Conservation (phyloP, 441 rosid genomes). For the Monsonia emarginata region DNA sequence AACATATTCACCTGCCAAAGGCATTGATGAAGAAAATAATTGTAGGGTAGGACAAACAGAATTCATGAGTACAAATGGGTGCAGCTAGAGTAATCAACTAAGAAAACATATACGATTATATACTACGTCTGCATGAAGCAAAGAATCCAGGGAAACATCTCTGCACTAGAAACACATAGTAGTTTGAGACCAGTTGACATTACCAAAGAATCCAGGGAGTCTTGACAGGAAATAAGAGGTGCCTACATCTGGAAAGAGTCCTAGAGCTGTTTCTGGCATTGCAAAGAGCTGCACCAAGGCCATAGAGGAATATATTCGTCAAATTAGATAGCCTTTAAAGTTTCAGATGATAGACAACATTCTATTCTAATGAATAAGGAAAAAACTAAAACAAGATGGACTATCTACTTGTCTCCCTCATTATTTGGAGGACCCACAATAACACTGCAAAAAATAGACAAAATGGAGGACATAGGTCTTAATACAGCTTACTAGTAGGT, state of each 20-base stretch:
- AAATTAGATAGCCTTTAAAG: background rate
- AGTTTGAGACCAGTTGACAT: too few relatives aligned
- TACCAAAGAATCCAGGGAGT: conserved; percentile 88
- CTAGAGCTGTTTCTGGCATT: conserved; percentile 81
- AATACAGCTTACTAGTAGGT: too few relatives aligned
- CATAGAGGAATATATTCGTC: background rate
- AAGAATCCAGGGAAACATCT: too few relatives aligned
- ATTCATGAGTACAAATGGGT: background rate
- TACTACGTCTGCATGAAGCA: background rate
- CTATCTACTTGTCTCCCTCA: background rate
- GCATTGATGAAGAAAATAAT: conserved; percentile 1
- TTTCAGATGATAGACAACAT: background rate
- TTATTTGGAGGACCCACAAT: too few relatives aligned
- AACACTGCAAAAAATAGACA: too few relatives aligned
- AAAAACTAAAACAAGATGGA: background rate
- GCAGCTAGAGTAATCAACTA: background rate
- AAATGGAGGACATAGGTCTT: too few relatives aligned
- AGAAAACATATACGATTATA: background rate
- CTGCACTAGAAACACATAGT: too few relatives aligned
- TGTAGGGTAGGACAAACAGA: background rate
- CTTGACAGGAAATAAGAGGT: conserved; percentile 82
- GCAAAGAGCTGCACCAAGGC: conserved; percentile 51
- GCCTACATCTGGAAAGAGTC: conserved; percentile 83
- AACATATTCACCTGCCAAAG: conserved; percentile 57
- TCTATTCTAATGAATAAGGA: background rate